Conservation (phyloP, 805 yeast species). For the Hanseniaspora meyeri region DNA sequence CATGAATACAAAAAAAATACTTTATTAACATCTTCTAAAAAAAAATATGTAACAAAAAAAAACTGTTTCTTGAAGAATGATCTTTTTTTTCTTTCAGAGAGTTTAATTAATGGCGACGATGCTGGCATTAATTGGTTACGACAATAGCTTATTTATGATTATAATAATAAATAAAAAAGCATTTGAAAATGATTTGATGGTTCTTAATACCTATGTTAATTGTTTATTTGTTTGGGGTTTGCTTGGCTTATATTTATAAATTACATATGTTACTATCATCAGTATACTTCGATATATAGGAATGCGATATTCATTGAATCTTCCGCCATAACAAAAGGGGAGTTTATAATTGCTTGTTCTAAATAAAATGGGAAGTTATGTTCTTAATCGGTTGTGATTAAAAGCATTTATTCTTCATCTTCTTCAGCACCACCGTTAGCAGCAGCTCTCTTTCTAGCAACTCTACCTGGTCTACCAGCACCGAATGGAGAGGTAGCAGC, state of each 20-base stretch:
- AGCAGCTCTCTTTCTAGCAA: slow-evolving; percentile 81
- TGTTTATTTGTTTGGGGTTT: background rate
- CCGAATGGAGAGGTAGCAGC: slow-evolving; percentile 99
- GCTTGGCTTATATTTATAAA: slow-evolving; percentile 3
- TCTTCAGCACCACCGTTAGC: slow-evolving; percentile 56
- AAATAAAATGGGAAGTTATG: background rate
- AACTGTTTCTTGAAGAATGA: background rate
- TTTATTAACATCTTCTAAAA: background rate
- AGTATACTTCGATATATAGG: background rate
- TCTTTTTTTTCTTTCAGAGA: background rate
- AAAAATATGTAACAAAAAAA: background rate
- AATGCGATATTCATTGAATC: background rate
- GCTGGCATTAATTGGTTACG: too few relatives aligned
- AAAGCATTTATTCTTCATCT: slow-evolving; percentile 33
- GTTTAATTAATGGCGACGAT: background rate
- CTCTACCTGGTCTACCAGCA: slow-evolving; percentile 99
- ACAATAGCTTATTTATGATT: too few relatives aligned
- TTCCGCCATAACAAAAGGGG: background rate
- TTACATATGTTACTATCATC: background rate
- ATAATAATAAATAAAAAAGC: background rate
- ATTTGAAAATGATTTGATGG: too few relatives aligned
- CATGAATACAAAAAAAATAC: background rate
- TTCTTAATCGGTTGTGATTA: background rate
- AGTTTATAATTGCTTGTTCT: background rate
- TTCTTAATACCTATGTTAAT: background rate